Percentiles rank a stretch among this genome's conserved stretches.
Conservation (phyloP, 805 yeast species). For the Ogataea dorogensis region DNA sequence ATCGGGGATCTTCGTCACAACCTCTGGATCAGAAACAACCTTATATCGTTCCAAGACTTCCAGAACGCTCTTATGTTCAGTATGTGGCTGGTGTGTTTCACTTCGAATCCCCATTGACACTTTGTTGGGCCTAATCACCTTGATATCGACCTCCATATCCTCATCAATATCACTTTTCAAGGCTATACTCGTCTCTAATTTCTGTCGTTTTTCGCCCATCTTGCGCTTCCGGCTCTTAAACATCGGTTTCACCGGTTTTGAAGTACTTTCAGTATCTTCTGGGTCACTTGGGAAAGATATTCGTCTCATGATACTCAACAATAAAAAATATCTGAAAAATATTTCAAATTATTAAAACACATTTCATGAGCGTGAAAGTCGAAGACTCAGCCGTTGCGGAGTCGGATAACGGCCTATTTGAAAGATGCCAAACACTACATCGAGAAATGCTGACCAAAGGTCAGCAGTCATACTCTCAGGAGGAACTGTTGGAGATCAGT, state of each 20-base stretch:
- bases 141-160: conserved; percentile 2
- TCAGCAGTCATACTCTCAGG: conserved; percentile 59
- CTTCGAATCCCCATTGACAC: conserved; percentile 1
- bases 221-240: conserved; percentile 8
- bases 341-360: conserved; percentile 1
- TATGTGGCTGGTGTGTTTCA: not conserved
- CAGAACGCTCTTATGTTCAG: conserved; percentile 4
- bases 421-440: conserved; percentile 41
- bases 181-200: not conserved
- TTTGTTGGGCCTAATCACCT: conserved; percentile 3
- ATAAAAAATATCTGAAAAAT: conserved; percentile 3
- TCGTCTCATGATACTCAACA: conserved; percentile 9
- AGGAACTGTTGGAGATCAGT: conserved; percentile 57
- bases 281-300: conserved; percentile 6
- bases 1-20: conserved; percentile 18
- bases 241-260: not conserved
- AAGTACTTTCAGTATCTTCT: conserved; percentile 1
- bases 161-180: conserved; percentile 5
- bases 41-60: conserved; percentile 7
- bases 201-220: conserved; percentile 6
- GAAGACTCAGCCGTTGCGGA: conserved; percentile 15
- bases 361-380: conserved; percentile 6
- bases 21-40: conserved; percentile 4
- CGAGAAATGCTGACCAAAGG: conserved; percentile 55
- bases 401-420: conserved; percentile 1